phyloP scores from a whole-genome alignment of 768 basidiomycete genomes.

The Dacryopinax primogenitus region DNA sequence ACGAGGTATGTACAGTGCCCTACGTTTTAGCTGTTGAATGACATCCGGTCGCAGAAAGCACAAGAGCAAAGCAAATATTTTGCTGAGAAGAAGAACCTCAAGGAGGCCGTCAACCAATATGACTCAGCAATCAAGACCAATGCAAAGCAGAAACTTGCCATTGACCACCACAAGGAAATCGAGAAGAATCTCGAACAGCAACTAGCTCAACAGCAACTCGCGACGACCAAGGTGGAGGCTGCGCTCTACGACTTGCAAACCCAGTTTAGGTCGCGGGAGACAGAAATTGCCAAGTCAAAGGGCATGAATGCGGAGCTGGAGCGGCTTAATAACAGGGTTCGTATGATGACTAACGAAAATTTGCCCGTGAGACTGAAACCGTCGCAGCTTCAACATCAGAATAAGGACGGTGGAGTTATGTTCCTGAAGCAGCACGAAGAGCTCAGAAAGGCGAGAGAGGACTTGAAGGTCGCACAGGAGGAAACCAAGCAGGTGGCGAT shows the following conservation, averaged over 20 bases:
- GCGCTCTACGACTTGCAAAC: conserved; percentile 20
- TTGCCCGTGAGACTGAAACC: neutral
- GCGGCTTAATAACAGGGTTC: neutral
- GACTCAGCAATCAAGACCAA: conserved; percentile 46
- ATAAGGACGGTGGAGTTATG: neutral
- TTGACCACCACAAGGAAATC: conserved; percentile 52
- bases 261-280: conserved; percentile 11
- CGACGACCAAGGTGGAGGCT: conserved; percentile 29
- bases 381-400: neutral
- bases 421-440: conserved; percentile 15
- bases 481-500: conserved; percentile 43
- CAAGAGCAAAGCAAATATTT: conserved; percentile 94
- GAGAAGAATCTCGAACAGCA: conserved; percentile 49
- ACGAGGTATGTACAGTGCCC: conserved; percentile 46
- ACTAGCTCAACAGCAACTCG: conserved; percentile 39
- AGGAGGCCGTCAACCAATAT: conserved; percentile 62
- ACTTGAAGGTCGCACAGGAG: conserved; percentile 35
- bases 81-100: conserved; percentile 77
- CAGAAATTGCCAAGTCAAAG: neutral
- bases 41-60: conserved; percentile 51
- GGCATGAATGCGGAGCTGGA: conserved; percentile 1
- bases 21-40: neutral
- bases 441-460: conserved; percentile 34
- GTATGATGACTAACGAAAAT: neutral
- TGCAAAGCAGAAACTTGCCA: conserved; percentile 47